Base-by-base conservation (phyloP, 2,329 filamentous ascomycete species). In the Penicillium brasilianum region DNA sequence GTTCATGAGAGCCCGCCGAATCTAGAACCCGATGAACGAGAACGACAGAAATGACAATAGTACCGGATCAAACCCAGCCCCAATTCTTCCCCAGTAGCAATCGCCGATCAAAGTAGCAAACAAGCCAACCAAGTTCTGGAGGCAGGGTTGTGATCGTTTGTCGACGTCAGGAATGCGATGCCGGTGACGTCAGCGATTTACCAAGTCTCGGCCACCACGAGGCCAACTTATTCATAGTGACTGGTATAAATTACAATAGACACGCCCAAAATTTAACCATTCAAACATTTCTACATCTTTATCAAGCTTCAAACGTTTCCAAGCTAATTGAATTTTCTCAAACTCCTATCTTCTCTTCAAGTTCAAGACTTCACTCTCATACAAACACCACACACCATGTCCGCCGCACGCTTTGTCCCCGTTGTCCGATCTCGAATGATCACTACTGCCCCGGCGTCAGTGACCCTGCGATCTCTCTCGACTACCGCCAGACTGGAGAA, bases 401-500 rank as follows among this genome's bases (percentile, higher is more conserved):
- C 64, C 63, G 65, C 78, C 65, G 65, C 68, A 48, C 75, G 75
- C 61, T 55, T 76, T 54, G 61, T 72, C 61, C 71, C 74, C 36
- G 46, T 72, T 54, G 57, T 73, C 9, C 59, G 57, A 56, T 61
- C 68, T 22, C 62, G 67, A 14, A 61, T 69, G 55, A 60, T 58
- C 28, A 57, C 53, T 20, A 48, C 63, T 22, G 48, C 66, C 8
- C 66, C 68, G 43, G 59, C 62, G 46, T 69, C 53, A 41, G 55
- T 65, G 46, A 63, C 62, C 16, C 44, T 66, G 51, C 67, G 68
- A 1, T 69, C 71, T 56, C 85, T 88, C 78, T 84, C 83, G 71
- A 86, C 84, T 62, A 82, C 84, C 11, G 72, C 78, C 41, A 66
- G 75, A 48, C 69, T 74, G 20, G 76, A 83, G 56, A 87, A 84